phyloP scores from a whole-genome alignment of 176 grass and related monocot genomes.

The Lolium rigidum region DNA sequence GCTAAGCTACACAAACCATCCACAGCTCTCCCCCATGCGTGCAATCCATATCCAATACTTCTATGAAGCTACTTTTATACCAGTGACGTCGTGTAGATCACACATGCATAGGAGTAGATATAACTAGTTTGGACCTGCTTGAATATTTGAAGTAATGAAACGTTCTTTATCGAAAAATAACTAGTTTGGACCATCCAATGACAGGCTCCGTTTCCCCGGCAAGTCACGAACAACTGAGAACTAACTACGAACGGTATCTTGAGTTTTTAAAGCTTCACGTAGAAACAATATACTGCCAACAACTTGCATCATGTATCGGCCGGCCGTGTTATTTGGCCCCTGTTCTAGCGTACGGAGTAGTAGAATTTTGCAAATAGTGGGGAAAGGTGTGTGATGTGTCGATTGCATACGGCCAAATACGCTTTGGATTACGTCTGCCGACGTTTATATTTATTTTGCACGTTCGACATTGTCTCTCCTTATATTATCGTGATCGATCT shows the following conservation, averaged over 20 bases:
- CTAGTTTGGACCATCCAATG: background rate
- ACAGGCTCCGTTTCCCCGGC: background rate
- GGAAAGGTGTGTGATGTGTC: conserved; percentile 44
- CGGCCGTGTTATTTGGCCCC: background rate
- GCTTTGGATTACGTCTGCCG: conserved; percentile 53
- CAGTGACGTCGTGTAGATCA: background rate
- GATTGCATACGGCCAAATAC: conserved; percentile 34
- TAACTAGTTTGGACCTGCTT: background rate
- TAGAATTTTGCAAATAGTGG: background rate
- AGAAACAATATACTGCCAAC: background rate
- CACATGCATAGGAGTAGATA: background rate
- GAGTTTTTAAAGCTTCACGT: background rate
- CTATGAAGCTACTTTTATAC: conserved; percentile 23
- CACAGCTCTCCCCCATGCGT: conserved; percentile 29
- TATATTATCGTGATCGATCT: conserved; percentile 21
- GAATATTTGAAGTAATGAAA: no score
- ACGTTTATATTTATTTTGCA: conserved; percentile 27
- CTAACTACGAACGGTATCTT: background rate
- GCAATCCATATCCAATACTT: conserved; percentile 36
- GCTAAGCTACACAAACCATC: conserved; percentile 35
- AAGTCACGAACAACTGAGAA: conserved; percentile 8
- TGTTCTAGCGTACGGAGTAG: background rate
- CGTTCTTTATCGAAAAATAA: background rate
- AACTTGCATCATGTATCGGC: background rate
- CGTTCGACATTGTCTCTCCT: conserved; percentile 1